Percentiles rank a stretch among this genome's conserved stretches.
Evolutionary conservation across 2,329 filamentous ascomycete genomes (phyloP).

Genomic region (Pseudocercospora macadamiae): DNA sequence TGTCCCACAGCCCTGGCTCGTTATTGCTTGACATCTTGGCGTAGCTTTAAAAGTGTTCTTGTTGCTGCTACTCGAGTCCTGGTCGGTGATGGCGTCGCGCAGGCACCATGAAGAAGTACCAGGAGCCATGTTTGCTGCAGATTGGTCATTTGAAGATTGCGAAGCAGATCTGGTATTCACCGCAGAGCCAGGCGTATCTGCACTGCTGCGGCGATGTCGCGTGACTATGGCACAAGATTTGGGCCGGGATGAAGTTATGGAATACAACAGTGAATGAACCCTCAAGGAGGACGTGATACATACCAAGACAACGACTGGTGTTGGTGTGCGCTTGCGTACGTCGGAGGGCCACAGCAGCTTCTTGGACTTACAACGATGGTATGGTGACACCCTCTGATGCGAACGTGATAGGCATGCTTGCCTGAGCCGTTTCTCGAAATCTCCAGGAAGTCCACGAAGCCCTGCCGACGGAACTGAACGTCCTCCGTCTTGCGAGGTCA

Average conservation of each 20-base stretch:
- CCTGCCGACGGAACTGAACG: no score
- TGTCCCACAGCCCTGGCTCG: not conserved
- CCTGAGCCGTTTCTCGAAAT: no score
- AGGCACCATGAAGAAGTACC: not conserved
- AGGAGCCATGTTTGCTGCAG: conserved; percentile 1
- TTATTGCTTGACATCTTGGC: not conserved
- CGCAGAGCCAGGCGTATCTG: not conserved
- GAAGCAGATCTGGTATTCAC: conserved; percentile 1
- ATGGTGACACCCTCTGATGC: no score
- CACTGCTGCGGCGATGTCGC: not conserved
- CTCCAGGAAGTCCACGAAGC: no score
- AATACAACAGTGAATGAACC: not conserved
- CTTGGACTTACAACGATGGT: no score
- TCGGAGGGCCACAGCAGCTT: no score
- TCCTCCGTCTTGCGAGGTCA: no score
- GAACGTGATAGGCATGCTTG: no score
- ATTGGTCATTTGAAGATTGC: not conserved
- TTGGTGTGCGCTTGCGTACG: no score
- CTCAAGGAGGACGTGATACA: not conserved
- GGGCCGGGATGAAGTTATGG: not conserved
- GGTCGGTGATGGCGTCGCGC: not conserved
- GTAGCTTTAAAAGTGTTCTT: not conserved
- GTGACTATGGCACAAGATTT: no score
- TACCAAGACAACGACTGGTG: not conserved
- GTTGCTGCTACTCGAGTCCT: not conserved